These are phyloP conservation scores for Colletotrichum lindemuthianum DNA, from an alignment of 2,329 filamentous ascomycete species.

Conservation along the genomic window DNA sequence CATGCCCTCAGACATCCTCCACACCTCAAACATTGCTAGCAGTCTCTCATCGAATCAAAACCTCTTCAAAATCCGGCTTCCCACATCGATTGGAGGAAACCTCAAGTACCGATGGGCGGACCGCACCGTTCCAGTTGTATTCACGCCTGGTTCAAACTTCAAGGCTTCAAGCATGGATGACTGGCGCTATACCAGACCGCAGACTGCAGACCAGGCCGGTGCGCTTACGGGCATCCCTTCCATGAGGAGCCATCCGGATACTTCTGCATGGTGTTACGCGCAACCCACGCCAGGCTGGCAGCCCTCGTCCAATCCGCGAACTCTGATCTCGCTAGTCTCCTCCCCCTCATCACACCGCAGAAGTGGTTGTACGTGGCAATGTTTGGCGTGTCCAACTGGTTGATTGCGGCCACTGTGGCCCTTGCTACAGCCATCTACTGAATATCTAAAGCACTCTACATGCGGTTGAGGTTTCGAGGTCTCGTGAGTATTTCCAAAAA, in stretches of 20 bases:
- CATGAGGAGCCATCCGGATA: constrained; percentile 7
- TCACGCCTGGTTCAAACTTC: too few species aligned
- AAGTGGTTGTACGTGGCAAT: neutral
- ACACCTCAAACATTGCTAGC: neutral
- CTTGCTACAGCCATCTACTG: constrained; percentile 32
- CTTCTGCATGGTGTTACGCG: constrained; percentile 22
- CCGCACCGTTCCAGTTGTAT: constrained; percentile 5
- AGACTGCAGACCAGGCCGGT: neutral
- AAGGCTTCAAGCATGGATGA: too few species aligned
- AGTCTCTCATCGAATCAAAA: neutral
- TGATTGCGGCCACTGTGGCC: constrained; percentile 22
- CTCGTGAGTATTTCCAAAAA: constrained; percentile 16
- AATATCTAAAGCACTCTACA: constrained; percentile 24
- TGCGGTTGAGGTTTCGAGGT: constrained; percentile 25
- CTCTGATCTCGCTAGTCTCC: constrained; percentile 16
- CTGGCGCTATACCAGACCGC: too few species aligned
- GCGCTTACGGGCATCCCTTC: constrained; percentile 1
- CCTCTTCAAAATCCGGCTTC: constrained; percentile 12
- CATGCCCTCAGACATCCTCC: constrained; percentile 14
- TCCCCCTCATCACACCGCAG: neutral
- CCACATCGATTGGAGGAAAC: constrained; percentile 1
- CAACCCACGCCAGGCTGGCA: neutral
- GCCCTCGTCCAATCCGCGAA: constrained; percentile 14
- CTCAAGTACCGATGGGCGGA: constrained; percentile 23
- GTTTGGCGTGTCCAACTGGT: constrained; percentile 32